These are phyloP conservation scores for Omphalea diandra DNA, from an alignment of 441 rosid species.

Conservation along the genomic window DNA sequence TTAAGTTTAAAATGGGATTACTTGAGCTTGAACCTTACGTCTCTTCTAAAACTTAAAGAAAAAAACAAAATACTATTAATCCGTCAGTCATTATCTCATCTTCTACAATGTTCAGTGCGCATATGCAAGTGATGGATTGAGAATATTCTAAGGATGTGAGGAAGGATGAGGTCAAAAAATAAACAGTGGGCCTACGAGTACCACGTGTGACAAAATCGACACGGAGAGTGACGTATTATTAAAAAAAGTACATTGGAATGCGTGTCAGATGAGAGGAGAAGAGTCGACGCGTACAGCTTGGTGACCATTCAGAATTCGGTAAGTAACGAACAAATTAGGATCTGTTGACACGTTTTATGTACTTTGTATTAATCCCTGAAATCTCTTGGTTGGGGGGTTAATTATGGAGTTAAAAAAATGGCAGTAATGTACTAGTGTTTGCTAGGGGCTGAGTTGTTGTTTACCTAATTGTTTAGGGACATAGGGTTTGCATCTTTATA, in stretches of 20 bases:
- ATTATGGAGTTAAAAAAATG: not conserved
- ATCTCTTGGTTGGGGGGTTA: not conserved
- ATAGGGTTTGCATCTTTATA: not conserved
- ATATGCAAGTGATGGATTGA: too few relatives aligned
- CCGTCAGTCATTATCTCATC: too few relatives aligned
- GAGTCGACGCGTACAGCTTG: conserved; percentile 8
- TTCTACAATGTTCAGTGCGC: too few relatives aligned
- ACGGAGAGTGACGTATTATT: not conserved
- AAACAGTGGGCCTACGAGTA: not conserved
- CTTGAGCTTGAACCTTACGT: too few relatives aligned
- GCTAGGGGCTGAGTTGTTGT: not conserved
- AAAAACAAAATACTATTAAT: too few relatives aligned
- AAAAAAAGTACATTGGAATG: not conserved
- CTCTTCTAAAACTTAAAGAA: too few relatives aligned
- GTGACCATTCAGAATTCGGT: not conserved
- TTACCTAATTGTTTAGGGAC: not conserved
- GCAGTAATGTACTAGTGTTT: not conserved
- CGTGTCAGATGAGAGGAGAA: not conserved
- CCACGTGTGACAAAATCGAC: not conserved
- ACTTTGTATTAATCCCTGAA: not conserved
- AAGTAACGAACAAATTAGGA: not conserved
- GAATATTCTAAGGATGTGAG: too few relatives aligned
- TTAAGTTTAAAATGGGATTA: too few relatives aligned
- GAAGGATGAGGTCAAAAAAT: not conserved
- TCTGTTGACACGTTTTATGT: not conserved